Base-by-base conservation (phyloP, 2,329 filamentous ascomycete genomes). In the Microdochium bolleyi region DNA sequence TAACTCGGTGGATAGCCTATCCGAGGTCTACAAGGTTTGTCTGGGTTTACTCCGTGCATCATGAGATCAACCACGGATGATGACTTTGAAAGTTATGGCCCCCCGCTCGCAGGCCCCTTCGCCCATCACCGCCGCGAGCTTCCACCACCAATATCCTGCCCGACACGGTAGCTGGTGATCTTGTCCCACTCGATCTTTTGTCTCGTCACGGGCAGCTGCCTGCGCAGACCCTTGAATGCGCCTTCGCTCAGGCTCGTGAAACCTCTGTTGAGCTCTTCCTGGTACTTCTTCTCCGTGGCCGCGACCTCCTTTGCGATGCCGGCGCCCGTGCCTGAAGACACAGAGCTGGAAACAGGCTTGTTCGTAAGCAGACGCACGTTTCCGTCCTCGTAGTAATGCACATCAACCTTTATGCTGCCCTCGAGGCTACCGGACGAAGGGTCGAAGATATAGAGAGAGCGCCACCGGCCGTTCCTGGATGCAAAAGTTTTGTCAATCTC, bases 121-220 rank as follows among this genome's bases (percentile, higher is more conserved):
- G 9, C 19, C 19, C 27, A 9, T 49, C 73, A 82, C 68, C 75
- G 72, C 65, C 74, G 76, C 49, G 75, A 74, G 61, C 82, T 83
- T 51, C 84, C 84, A 50, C 86, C 85, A 19, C 85, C 84, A 68
- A 90, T 89, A 65, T 89, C 87, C 70, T 90, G 87, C 24, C 88
- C 88, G 60, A 95, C 76, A 55, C 90, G 80, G 74, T 99, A 99
- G 61, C 90, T 91, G 48, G 89, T 87, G 60, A 99, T 89, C 77
- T 96, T 96, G 71, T 99, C 92, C 94, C 94, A 99, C 73, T 99
- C 94, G 61, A 99, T 92, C 80, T 96, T 96, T 77, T 99, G 94
- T 66, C 94, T 85, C 56, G 94, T 99, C 55, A 99, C 91, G 1
- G 94, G 94, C 67, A 99, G 75, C 73, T 97, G 94, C 71, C 94